phyloP scores from a whole-genome alignment of 2,329 filamentous ascomycete genomes.

The Pseudogymnoascus sp. region DNA sequence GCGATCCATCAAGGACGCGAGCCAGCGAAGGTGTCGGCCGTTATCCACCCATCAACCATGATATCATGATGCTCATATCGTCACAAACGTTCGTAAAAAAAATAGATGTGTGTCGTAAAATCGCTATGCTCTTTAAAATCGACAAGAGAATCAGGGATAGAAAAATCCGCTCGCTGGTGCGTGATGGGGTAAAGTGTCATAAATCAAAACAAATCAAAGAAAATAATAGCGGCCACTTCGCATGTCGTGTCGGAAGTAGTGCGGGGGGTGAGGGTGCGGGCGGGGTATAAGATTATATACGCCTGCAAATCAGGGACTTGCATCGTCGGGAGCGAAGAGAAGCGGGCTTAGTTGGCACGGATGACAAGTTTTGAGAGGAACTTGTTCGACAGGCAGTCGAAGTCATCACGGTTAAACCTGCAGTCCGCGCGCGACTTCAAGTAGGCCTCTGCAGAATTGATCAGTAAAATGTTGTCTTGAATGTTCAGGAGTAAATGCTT shows the following conservation, averaged over 20 bases:
- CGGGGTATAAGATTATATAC: slow-evolving; percentile 9
- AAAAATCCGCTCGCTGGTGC: slow-evolving; percentile 29
- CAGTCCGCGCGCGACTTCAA: slow-evolving; percentile 71
- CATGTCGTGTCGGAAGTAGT: slow-evolving; percentile 24
- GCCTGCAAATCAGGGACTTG: slow-evolving; percentile 11
- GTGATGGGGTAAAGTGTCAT: slow-evolving; percentile 32
- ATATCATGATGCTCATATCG: slow-evolving; percentile 14
- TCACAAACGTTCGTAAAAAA: slow-evolving; percentile 13
- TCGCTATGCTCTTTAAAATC: slow-evolving; percentile 13
- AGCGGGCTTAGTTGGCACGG: slow-evolving; percentile 65
- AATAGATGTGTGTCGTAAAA: slow-evolving; percentile 12
- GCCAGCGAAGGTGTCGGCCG: slow-evolving; percentile 11
- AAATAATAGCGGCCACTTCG: slow-evolving; percentile 17
- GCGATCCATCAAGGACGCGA: slow-evolving; percentile 7
- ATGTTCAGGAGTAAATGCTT: slow-evolving; percentile 35
- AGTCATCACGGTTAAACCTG: slow-evolving; percentile 85
- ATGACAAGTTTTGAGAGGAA: slow-evolving; percentile 95
- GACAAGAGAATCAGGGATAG: slow-evolving; percentile 1
- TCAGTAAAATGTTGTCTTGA: slow-evolving; percentile 36
- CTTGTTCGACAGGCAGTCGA: slow-evolving; percentile 94
- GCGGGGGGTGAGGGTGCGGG: slow-evolving; percentile 21
- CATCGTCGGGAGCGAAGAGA: neutral
- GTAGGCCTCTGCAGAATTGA: slow-evolving; percentile 64
- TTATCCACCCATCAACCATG: slow-evolving; percentile 12
- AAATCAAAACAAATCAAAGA: slow-evolving; percentile 14